Conservation (phyloP, 768 basidiomycete species). For the Strobilomyces confusus region DNA sequence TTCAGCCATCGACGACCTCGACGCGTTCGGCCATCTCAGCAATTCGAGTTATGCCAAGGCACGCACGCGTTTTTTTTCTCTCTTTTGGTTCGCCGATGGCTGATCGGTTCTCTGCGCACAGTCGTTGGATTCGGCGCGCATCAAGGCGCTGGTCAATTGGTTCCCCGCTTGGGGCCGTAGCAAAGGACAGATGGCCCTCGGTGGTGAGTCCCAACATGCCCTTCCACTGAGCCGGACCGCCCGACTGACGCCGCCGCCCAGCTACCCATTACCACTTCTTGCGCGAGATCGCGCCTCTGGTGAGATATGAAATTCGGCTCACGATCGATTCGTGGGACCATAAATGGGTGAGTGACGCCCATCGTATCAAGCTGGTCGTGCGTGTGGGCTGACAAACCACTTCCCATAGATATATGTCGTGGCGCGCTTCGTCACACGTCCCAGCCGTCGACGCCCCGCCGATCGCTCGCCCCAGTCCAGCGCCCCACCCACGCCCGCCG, state of each 20-base stretch:
- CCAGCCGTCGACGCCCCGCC: conserved; percentile 22
- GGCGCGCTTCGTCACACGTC: conserved; percentile 58
- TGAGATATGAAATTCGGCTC: conserved; percentile 57
- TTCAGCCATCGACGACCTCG: conserved; percentile 66
- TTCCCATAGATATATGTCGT: conserved; percentile 53
- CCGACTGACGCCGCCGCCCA: conserved; percentile 17
- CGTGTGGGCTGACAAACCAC: not conserved
- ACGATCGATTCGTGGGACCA: conserved; percentile 63
- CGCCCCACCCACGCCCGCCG: conserved; percentile 22
- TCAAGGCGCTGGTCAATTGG: conserved; percentile 43
- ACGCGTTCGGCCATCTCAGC: conserved; percentile 64
- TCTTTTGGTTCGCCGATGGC: fast-evolving
- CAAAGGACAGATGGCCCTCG: conserved; percentile 62
- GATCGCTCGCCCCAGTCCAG: conserved; percentile 23
- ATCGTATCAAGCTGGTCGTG: too few species aligned
- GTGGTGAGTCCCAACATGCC: conserved; percentile 23
- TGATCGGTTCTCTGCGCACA: conserved; percentile 9
- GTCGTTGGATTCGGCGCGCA: conserved; percentile 46
- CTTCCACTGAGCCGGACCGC: not conserved
- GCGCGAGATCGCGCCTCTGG: conserved; percentile 63
- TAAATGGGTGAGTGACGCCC: conserved; percentile 60
- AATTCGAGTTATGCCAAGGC: conserved; percentile 82
- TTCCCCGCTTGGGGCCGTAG: conserved; percentile 57
- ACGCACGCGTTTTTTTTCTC: conserved; percentile 1
- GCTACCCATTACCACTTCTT: conserved; percentile 68